These are phyloP conservation scores for Chaetomiaceae sp. DNA, from an alignment of 2,329 filamentous ascomycete genomes.

Conservation along the genomic window DNA sequence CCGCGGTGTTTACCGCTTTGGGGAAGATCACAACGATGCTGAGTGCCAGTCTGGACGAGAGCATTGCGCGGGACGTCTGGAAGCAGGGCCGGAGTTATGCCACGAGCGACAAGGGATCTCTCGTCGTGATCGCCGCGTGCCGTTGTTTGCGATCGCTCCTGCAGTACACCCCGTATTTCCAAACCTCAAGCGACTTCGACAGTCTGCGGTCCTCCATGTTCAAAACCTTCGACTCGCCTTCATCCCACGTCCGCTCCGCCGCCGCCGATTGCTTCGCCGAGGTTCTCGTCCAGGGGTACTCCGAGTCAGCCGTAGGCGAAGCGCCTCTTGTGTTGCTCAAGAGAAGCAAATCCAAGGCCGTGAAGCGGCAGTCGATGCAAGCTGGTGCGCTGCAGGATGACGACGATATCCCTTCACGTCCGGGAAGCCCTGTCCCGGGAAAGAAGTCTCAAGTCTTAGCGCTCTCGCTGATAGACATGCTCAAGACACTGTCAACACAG, in stretches of 20 bases:
- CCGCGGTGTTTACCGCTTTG: slow-evolving; percentile 69
- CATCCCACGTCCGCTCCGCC: slow-evolving; percentile 72
- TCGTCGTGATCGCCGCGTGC: slow-evolving; percentile 76
- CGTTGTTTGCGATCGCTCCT: slow-evolving; percentile 72
- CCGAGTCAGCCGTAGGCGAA: slow-evolving; percentile 50
- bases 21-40: slow-evolving; percentile 75
- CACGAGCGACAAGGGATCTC: slow-evolving; percentile 72
- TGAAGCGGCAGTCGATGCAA: slow-evolving; percentile 52
- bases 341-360: slow-evolving; percentile 58
- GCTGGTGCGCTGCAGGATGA: slow-evolving; percentile 64
- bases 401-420: slow-evolving; percentile 61
- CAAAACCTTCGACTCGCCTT: slow-evolving; percentile 79
- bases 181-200: slow-evolving; percentile 86
- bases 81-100: slow-evolving; percentile 80
- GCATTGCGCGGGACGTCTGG: slow-evolving; percentile 83
- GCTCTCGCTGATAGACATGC: slow-evolving; percentile 71
- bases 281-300: slow-evolving; percentile 76
- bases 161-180: slow-evolving; percentile 73
- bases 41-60: slow-evolving; percentile 73
- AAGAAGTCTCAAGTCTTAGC: slow-evolving; percentile 70
- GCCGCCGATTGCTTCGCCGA: slow-evolving; percentile 81
- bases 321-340: slow-evolving; percentile 58
- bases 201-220: slow-evolving; percentile 76
- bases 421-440: slow-evolving; percentile 67
- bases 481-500: slow-evolving; percentile 73